phyloP scores from a whole-genome alignment of 2,329 filamentous ascomycete genomes.

The Xylaria arbuscula region DNA sequence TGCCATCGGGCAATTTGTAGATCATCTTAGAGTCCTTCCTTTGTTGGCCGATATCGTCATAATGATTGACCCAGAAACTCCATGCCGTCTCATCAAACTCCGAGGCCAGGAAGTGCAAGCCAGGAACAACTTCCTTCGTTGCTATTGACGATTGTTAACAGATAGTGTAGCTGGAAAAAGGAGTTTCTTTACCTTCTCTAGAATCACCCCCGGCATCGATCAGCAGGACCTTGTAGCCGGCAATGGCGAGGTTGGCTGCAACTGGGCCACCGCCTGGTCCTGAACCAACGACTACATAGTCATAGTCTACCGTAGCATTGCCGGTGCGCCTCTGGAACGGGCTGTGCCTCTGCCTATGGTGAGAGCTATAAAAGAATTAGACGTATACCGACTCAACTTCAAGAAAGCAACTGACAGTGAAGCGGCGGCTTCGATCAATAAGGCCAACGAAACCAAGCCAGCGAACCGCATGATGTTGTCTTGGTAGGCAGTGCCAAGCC shows the following conservation, averaged over 20 bases:
- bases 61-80: constrained; percentile 67
- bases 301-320: constrained; percentile 32
- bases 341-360: constrained; percentile 12
- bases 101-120: constrained; percentile 58
- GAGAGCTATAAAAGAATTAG: constrained; percentile 23
- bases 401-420: constrained; percentile 14
- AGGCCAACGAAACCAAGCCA: constrained; percentile 9
- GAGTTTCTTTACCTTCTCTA: constrained; percentile 19
- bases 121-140: constrained; percentile 61
- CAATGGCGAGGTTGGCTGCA: constrained; percentile 62
- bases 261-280: constrained; percentile 64
- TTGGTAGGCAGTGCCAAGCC: background rate
- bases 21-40: constrained; percentile 63
- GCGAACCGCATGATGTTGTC: constrained; percentile 24
- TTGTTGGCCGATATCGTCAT: constrained; percentile 61
- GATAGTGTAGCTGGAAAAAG: too few species aligned
- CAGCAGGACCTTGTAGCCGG: constrained; percentile 64
- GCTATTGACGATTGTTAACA: constrained; percentile 49
- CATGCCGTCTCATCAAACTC: constrained; percentile 58
- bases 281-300: constrained; percentile 61
- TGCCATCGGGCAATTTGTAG: constrained; percentile 56
- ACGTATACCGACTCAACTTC: background rate
- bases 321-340: constrained; percentile 14
- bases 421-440: constrained; percentile 11
- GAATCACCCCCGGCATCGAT: constrained; percentile 66